A percentile compares a stretch with the other conserved stretches of the same genome.
Evolutionary conservation across 306 rosid genomes (phyloP).

Genomic region (Acmispon strigosus): DNA sequence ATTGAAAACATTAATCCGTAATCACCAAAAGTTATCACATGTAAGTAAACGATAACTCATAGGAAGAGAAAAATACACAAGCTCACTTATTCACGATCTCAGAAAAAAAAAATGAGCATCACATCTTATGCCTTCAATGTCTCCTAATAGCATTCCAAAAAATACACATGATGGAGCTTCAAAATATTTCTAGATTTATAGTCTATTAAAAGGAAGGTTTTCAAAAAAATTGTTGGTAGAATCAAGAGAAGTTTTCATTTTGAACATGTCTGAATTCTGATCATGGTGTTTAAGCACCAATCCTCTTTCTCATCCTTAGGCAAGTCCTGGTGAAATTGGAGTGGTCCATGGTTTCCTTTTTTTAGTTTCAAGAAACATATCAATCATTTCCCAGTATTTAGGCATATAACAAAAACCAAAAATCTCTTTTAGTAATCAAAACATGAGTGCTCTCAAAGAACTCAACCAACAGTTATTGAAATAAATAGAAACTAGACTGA

Average conservation of each 20-base stretch:
- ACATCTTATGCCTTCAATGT: neutral
- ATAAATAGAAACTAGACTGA: conserved; percentile 8
- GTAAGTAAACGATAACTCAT: neutral
- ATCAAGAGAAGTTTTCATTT: neutral
- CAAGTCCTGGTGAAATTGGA: neutral
- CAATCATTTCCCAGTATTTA: neutral
- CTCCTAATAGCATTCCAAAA: neutral
- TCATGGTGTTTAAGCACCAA: neutral
- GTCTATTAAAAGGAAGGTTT: neutral
- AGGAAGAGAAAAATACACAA: neutral
- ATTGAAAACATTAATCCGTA: neutral
- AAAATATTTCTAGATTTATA: neutral
- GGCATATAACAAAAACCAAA: neutral
- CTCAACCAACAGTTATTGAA: neutral
- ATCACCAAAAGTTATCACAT: neutral
- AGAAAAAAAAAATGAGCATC: neutral
- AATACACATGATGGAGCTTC: neutral
- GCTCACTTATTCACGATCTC: neutral
- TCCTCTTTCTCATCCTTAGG: neutral
- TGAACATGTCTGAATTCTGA: neutral
- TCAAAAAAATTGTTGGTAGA: neutral
- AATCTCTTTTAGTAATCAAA: neutral
- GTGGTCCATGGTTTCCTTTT: neutral
- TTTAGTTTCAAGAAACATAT: neutral
- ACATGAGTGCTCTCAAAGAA: neutral